Base-by-base conservation (phyloP, 2,329 filamentous ascomycete genomes). In the Botrytis porri region DNA sequence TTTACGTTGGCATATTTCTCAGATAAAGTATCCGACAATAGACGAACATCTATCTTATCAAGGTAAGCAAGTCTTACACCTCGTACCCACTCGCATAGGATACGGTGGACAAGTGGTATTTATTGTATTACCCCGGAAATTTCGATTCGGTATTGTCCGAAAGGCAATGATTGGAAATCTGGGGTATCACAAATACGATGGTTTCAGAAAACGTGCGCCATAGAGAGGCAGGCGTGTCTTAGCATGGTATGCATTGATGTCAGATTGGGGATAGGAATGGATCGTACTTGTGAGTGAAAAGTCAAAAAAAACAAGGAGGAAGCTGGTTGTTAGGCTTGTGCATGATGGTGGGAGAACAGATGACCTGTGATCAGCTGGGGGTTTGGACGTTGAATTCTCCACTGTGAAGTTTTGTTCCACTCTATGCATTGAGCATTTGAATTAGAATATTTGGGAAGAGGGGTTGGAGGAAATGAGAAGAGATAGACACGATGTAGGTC, bases 41-140 rank as follows among this genome's bases (percentile, higher is more conserved):
- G 41, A 65, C 29, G 62, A 45, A 48, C 20, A 18, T 65, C 41
- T 35, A 18, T 65, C 41, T 35, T 48, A 48, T 65, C 41, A 45
- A 48, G 25, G 29, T 25, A n/a, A 57, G 25, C 51, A 57, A 57
- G 51, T 57, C 51, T 57, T 29, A 57, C 25, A 29, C 25, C n/a
- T 51, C 48, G 2, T 54, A 29, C 14, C 51, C 51, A 25, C 41
- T n/a, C 35, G 35, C 35, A 48, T 22, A 25, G 25, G n/a, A 29
- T 35, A 48, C n/a, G n/a, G n/a, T n/a, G n/a, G 29, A 12, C 22
- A 16, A 25, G 41, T 32, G 25, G 20, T 65, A n/a, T n/a, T n/a
- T n/a, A n/a, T n/a, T n/a, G n/a, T n/a, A 37, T 65, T 48, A 65
- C 63, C 63, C 63, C 63, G 43, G 63, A 35, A 65, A 48, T 48